Percentiles rank a stretch among this genome's conserved stretches.
phyloP scores from a whole-genome alignment of 1,284 basidiomycete species.

The Apiotrichum akiyoshidainum region DNA sequence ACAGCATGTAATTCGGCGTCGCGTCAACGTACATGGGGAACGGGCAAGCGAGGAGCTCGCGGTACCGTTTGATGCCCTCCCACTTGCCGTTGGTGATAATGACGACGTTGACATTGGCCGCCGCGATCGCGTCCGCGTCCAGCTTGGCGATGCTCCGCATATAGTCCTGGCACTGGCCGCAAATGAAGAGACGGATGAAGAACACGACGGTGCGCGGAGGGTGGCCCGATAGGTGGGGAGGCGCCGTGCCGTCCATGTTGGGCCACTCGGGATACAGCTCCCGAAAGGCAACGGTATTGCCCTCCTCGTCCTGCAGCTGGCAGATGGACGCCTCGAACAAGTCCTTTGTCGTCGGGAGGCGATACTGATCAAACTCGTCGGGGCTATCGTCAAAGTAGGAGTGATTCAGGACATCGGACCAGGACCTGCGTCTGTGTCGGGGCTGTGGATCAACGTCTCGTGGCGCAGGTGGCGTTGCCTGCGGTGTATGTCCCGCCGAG shows the following conservation, averaged over 20 bases:
- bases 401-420: no score
- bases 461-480: no score
- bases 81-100: slow-evolving; percentile 46
- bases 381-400: no score
- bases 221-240: neutral
- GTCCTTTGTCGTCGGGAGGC: slow-evolving; percentile 28
- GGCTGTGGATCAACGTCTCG: no score
- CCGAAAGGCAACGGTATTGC: neutral
- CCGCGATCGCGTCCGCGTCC: slow-evolving; percentile 41
- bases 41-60: slow-evolving; percentile 42
- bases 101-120: slow-evolving; percentile 38
- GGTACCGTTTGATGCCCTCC: slow-evolving; percentile 48
- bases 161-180: slow-evolving; percentile 50
- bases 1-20: neutral
- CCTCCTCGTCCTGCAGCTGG: slow-evolving; percentile 5
- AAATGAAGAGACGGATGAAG: slow-evolving; percentile 49
- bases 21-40: slow-evolving; percentile 47
- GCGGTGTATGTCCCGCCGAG: no score
- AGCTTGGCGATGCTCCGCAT: slow-evolving; percentile 28
- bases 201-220: slow-evolving; percentile 40
- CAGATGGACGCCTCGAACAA: slow-evolving; percentile 16
- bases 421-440: no score
- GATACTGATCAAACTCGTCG: neutral
- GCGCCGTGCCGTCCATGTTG: neutral
- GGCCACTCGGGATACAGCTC: slow-evolving; percentile 2